Percentiles rank a stretch among this genome's conserved stretches.
phyloP scores from a whole-genome alignment of 2,329 filamentous ascomycete genomes.

The Monilinia fructicola region DNA sequence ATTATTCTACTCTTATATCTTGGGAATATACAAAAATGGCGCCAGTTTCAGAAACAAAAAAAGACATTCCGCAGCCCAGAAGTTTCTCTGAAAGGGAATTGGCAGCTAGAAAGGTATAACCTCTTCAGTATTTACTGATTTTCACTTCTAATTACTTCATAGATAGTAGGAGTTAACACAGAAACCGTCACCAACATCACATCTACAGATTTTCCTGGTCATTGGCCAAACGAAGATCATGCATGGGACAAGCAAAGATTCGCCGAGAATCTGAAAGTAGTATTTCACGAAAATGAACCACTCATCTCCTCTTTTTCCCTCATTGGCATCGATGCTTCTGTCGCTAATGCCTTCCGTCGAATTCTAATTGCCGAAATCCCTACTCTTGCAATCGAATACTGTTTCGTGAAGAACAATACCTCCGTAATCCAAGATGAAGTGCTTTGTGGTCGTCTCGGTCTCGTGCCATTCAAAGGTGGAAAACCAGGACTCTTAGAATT shows the following conservation, averaged over 20 bases:
- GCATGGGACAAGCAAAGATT: slow-evolving; percentile 76
- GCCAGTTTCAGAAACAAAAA: slow-evolving; percentile 31
- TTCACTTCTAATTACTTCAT: slow-evolving; percentile 22
- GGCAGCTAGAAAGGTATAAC: slow-evolving; percentile 57
- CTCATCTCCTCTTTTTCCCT: slow-evolving; percentile 85
- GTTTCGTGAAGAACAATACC: slow-evolving; percentile 94
- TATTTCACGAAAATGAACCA: slow-evolving; percentile 80
- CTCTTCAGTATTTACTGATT: not conserved
- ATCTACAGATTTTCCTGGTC: slow-evolving; percentile 88
- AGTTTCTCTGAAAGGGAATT: slow-evolving; percentile 50
- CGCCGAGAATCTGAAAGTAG: slow-evolving; percentile 65
- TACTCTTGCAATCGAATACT: slow-evolving; percentile 88
- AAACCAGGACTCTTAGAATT: slow-evolving; percentile 72
- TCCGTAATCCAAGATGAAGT: slow-evolving; percentile 98
- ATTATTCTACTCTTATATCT: slow-evolving; percentile 31
- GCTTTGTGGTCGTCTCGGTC: slow-evolving; percentile 81
- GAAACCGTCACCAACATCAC: slow-evolving; percentile 89
- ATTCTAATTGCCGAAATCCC: slow-evolving; percentile 94
- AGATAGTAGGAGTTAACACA: slow-evolving; percentile 83
- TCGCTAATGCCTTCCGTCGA: slow-evolving; percentile 96
- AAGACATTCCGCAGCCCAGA: not conserved
- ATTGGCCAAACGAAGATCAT: slow-evolving; percentile 85
- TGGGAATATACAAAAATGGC: slow-evolving; percentile 12
- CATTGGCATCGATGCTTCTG: slow-evolving; percentile 83
- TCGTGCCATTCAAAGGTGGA: slow-evolving; percentile 83